Evolutionary conservation across 441 rosid genomes (phyloP).

Genomic region (Adansonia rubrostipa): DNA sequence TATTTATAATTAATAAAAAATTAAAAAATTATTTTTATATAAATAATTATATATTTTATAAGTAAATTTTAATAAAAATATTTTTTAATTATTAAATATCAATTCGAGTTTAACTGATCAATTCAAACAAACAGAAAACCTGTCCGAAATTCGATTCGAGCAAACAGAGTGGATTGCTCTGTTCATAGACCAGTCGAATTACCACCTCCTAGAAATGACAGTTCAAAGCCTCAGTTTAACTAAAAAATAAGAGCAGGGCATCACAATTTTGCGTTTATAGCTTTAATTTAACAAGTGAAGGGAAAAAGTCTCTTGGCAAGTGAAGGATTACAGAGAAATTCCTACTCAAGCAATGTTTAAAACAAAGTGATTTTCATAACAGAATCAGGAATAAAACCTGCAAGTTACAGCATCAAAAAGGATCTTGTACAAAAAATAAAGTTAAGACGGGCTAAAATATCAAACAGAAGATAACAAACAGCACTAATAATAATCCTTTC

Average conservation of each 20-base stretch:
- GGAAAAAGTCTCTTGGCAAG: neutral
- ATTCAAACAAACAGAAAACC: too few species aligned
- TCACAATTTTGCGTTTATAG: conserved; percentile 22
- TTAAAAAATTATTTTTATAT: too few species aligned
- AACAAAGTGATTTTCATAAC: neutral
- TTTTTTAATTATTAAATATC: too few species aligned
- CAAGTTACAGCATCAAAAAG: neutral
- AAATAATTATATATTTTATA: too few species aligned
- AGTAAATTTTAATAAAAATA: too few species aligned
- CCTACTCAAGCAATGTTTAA: neutral
- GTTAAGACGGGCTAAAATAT: neutral
- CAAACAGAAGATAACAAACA: neutral
- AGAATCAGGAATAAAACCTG: neutral
- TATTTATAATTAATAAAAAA: too few species aligned
- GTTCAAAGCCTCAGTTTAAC: neutral
- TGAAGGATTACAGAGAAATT: neutral
- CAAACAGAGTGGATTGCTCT: too few species aligned
- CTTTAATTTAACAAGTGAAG: conserved; percentile 20
- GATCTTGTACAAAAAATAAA: neutral
- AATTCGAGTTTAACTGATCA: too few species aligned
- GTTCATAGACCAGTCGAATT: neutral
- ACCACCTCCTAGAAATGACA: neutral
- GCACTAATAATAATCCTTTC: neutral
- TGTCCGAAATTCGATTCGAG: too few species aligned
- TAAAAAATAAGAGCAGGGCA: neutral